phyloP scores from a whole-genome alignment of 1,139 yeast species.

The Hyphopichia pseudoburtonii region DNA sequence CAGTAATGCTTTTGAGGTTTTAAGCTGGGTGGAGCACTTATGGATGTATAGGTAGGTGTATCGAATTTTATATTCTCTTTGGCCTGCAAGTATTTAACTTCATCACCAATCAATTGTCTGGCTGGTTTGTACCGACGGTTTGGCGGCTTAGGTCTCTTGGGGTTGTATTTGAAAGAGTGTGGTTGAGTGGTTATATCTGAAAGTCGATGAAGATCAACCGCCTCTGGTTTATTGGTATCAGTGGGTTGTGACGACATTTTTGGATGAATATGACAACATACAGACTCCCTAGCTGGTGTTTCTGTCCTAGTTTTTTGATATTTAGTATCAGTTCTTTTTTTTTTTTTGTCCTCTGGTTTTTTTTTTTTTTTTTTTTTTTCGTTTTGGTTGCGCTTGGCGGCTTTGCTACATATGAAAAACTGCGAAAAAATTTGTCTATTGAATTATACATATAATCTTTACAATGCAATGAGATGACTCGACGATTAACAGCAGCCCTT shows the following conservation, averaged over 20 bases:
- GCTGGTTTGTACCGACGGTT: slow-evolving; percentile 71
- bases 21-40: slow-evolving; percentile 87
- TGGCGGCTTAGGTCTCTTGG: slow-evolving; percentile 44
- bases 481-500: slow-evolving; percentile 4
- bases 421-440: too few relatives aligned
- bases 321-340: too few relatives aligned
- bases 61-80: slow-evolving; percentile 40
- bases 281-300: too few relatives aligned
- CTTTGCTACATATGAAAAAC: not conserved
- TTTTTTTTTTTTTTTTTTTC: not conserved
- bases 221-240: slow-evolving; percentile 4
- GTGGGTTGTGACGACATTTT: slow-evolving; percentile 1
- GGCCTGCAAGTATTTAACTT: slow-evolving; percentile 58
- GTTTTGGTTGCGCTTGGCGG: not conserved
- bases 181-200: slow-evolving; percentile 43
- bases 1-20: slow-evolving; percentile 83
- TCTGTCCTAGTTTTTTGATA: too few relatives aligned
- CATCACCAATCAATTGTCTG: slow-evolving; percentile 77
- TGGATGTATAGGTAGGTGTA: slow-evolving; percentile 58
- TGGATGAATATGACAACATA: not conserved
- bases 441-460: not conserved
- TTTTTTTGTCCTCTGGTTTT: too few relatives aligned
- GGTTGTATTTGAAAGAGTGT: slow-evolving; percentile 56
- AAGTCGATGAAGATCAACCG: slow-evolving; percentile 30
- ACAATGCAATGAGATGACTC: not conserved